Base-by-base conservation (phyloP, 2,329 filamentous ascomycete genomes). In the Didymellaceae sp. region DNA sequence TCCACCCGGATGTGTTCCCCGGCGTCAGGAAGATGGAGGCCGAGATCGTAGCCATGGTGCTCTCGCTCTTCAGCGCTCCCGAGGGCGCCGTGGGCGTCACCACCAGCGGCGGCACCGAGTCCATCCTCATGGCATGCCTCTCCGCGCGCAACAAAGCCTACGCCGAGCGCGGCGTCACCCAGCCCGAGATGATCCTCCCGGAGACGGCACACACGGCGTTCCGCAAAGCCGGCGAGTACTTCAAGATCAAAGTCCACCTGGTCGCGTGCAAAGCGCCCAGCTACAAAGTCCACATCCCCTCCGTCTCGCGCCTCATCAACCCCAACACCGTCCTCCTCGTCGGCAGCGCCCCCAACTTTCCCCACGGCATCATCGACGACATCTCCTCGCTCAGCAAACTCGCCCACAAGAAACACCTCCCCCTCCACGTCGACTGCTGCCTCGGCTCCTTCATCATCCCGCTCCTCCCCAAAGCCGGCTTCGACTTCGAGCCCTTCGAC, bases 1-100 rank as follows among this genome's bases (percentile, higher is more conserved):
- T 99, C 62, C 94, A 99, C 73, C 94, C 94, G 6, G 94, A 99
- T 76, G 93, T 99, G 33, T 99, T 99, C 77, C 94, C 94, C 13
- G 94, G 93, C 21, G 92, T 99, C 43, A 82, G 94, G 66, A 99
- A 99, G 83, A 99, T 99, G 94, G 94, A 99, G 79, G 93, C 94
- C 34, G 94, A 99, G 78, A 80, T 99, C 55, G 94, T 99, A 43
- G 89, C 92, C 59, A 99, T 99, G 93, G 91, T 86, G 22, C 78
- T 96, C 54, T 83, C 84, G 34, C 78, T 99, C 73, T 99, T 97
- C 80, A 90, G 96, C 73, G 91, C 89, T 7, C 94, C 94, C 3
- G 78, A 86, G n/a, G 87, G 86, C 47, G 90, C 87, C 22, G 92
- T 90, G 5, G 94, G 94, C 56, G 91, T 94, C 8, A 91, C 90